Evolutionary conservation across 2,329 filamentous ascomycete species (phyloP).

Genomic region (Fusarium sp.): DNA sequence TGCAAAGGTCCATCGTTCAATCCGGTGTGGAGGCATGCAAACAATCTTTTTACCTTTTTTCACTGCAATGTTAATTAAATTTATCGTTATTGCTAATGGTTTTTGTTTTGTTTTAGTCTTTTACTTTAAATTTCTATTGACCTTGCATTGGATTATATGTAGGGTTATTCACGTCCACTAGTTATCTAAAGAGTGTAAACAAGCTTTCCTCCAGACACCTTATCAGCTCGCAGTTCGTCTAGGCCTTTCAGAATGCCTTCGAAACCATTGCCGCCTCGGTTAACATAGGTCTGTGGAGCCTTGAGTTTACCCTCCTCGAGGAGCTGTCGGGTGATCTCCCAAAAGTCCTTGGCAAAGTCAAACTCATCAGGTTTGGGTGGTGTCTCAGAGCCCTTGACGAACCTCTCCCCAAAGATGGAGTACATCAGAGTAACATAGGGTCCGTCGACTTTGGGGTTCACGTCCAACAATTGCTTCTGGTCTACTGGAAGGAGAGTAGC

Average conservation of each 20-base stretch:
- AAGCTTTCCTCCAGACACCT: slow-evolving; percentile 10
- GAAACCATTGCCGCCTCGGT: not conserved
- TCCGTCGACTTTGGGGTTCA: slow-evolving; percentile 18
- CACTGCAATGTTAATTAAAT: too few species aligned
- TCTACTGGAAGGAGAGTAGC: slow-evolving; percentile 1
- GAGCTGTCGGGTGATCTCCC: slow-evolving; percentile 8
- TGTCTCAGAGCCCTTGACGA: not conserved
- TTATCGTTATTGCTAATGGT: not conserved
- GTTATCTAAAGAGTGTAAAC: slow-evolving; percentile 13
- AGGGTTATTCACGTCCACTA: too few species aligned
- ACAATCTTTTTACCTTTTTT: not conserved
- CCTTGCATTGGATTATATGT: too few species aligned
- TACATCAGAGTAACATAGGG: slow-evolving; percentile 18
- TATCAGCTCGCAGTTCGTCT: slow-evolving; percentile 12
- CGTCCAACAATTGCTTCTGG: not conserved
- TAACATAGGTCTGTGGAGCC: not conserved
- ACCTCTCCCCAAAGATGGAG: slow-evolving; percentile 21
- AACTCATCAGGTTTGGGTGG: slow-evolving; percentile 12
- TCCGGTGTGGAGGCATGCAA: slow-evolving; percentile 29
- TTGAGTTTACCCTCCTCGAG: slow-evolving; percentile 1
- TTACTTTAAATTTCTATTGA: not conserved
- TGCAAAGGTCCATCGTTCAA: slow-evolving; percentile 37
- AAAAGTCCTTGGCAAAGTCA: slow-evolving; percentile 16
- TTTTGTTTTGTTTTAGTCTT: not conserved
- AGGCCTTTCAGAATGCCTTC: slow-evolving; percentile 5